phyloP scores from a whole-genome alignment of 2,329 filamentous ascomycete species.

The Talaromyces sp. region DNA sequence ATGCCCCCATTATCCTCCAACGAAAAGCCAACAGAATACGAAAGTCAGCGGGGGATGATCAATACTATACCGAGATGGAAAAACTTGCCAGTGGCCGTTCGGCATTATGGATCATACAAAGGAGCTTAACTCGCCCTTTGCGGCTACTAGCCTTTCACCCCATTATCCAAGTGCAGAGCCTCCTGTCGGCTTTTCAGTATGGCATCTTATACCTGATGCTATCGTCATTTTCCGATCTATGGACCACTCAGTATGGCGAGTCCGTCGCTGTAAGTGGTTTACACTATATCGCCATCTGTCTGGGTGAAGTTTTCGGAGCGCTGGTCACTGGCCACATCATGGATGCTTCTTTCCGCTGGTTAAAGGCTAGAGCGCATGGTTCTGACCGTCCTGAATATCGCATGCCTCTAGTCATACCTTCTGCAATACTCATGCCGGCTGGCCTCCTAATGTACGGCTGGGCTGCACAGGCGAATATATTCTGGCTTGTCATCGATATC shows the following conservation, averaged over 20 bases:
- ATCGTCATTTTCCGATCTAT: constrained; percentile 50
- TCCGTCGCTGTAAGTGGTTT: constrained; percentile 42
- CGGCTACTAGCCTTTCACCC: constrained; percentile 45
- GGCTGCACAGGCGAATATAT: constrained; percentile 47
- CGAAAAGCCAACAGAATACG: constrained; percentile 33
- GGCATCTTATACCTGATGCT: constrained; percentile 44
- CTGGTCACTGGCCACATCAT: constrained; percentile 27
- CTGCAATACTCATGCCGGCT: constrained; percentile 49
- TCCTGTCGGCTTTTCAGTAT: constrained; percentile 48
- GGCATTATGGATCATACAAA: constrained; percentile 46
- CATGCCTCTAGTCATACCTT: constrained; percentile 52
- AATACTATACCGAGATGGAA: constrained; percentile 26
- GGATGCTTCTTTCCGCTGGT: constrained; percentile 24
- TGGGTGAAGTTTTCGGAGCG: constrained; percentile 37
- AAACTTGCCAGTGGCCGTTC: constrained; percentile 28
- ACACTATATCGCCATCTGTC: constrained; percentile 45
- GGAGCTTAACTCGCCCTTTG: constrained; percentile 52
- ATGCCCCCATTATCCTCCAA: constrained; percentile 38
- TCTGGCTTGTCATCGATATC: constrained; percentile 59
- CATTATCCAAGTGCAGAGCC: constrained; percentile 42
- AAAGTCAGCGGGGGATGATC: constrained; percentile 38
- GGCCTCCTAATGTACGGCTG: constrained; percentile 57
- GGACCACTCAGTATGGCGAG: constrained; percentile 45
- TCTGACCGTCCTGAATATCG: constrained; percentile 47
- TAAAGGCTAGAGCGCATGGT: constrained; percentile 28